Evolutionary conservation across 306 rosid genomes (phyloP), one percentile per base, ranked within the genome.

Genomic region (Begonia masoniana): DNA sequence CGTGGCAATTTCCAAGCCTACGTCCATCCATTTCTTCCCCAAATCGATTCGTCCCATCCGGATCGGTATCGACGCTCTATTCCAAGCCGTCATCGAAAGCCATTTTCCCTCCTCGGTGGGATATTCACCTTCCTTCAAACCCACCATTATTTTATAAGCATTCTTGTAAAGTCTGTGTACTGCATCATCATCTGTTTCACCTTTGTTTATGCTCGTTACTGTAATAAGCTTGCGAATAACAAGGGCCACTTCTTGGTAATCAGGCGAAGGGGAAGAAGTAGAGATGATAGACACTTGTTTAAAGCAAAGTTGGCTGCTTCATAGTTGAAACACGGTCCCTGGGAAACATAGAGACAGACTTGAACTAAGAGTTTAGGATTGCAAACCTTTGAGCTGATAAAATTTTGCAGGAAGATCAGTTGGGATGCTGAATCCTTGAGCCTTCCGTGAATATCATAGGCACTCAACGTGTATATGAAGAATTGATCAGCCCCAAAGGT

Each of bases 11-110:
- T 85, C 92, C 60, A 91, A 53, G 14, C 97, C 92, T 0, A 83
- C 51, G 61, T 52, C 61, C 96, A 85, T 83, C 97, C 96, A 91
- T 64, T 83, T 83, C 74, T 76, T 83, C 11, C 82, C 97, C 65
- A 53, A 31, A 55, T 91, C 96, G 55, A 70, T 72, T 74, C 82
- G 94, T 15, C 94, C 96, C 48, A 81, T 56, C 70, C 91, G 59
- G 74, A 91, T 74, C 0, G 97, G 92, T 57, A 81, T 57, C 7
- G 92, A 80, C 10, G 97, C 97, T 56, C 92, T 71, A 64, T 91
- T 91, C 96, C 97, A 91, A 16, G 97, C 94, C 0, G 97, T 91
- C 82, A 76, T 91, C 56, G 88, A 82, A 43, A 91, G 81, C 97
- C 97, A 91, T 55, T 91, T 91, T 52, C 84, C 97, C 78, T 85